Evolutionary conservation across 495 filamentous ascomycete species (phyloP).

Genomic region (Apodospora peruviana): DNA sequence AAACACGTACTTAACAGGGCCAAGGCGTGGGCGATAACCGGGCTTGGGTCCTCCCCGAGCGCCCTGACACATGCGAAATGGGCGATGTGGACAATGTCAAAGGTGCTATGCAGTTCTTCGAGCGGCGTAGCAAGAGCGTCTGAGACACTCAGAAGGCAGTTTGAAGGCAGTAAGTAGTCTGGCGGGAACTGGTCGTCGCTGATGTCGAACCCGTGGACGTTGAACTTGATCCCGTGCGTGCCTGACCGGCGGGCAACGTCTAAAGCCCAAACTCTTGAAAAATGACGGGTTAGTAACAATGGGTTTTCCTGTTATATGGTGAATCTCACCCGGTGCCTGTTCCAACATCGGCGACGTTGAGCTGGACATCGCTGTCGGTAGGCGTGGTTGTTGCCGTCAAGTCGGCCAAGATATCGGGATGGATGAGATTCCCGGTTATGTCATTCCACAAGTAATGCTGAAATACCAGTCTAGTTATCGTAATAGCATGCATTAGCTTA

Average conservation of each 20-base stretch:
- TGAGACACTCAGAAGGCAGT: conserved; percentile 1
- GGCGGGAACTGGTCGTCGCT: conserved; percentile 9
- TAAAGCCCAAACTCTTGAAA: conserved; percentile 2
- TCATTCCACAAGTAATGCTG: conserved; percentile 7
- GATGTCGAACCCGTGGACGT: conserved; percentile 11
- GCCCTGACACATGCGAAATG: conserved; percentile 8
- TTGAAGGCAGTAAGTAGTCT: background rate
- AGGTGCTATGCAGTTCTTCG: background rate
- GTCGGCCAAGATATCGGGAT: conserved; percentile 2
- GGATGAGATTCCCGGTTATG: background rate
- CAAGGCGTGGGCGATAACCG: conserved; percentile 4
- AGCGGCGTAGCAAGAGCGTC: background rate
- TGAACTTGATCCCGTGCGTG: conserved; percentile 2
- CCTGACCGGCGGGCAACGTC: conserved; percentile 1
- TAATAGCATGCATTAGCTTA: background rate
- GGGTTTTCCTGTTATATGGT: background rate
- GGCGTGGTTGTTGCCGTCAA: background rate
- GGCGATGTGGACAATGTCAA: conserved; percentile 9
- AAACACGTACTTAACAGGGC: conserved; percentile 1
- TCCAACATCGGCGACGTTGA: conserved; percentile 7
- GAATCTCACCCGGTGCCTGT: conserved; percentile 3
- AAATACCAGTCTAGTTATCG: conserved; percentile 1
- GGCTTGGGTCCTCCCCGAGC: conserved; percentile 5
- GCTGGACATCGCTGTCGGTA: background rate
- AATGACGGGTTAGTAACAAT: background rate